A percentile compares a stretch with the other conserved stretches of the same genome.
Evolutionary conservation across 768 basidiomycete genomes (phyloP).

Genomic region (Auricularia sp.): DNA sequence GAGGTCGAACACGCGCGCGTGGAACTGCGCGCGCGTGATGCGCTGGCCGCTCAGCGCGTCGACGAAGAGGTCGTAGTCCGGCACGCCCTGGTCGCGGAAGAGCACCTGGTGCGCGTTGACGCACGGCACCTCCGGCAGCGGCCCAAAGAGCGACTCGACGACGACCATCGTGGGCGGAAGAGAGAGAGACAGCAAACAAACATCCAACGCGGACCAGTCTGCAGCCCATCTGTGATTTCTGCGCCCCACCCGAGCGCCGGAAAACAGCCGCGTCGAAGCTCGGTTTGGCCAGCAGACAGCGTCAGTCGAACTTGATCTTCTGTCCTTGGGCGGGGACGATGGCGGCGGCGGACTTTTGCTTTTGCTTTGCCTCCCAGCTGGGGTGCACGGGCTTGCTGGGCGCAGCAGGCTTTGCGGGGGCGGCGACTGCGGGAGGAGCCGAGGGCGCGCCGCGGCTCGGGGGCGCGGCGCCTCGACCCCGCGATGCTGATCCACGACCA

Average conservation of each 20-base stretch:
- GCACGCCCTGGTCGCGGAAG: slow-evolving; percentile 45
- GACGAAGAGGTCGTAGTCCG: slow-evolving; percentile 47
- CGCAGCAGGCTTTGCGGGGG: neutral
- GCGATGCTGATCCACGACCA: slow-evolving; percentile 15
- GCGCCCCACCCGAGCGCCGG: neutral
- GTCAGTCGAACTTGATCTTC: slow-evolving; percentile 57
- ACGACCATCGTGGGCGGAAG: slow-evolving; percentile 30
- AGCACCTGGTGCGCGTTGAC: slow-evolving; percentile 47
- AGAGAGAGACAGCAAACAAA: neutral
- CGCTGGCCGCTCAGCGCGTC: slow-evolving; percentile 42
- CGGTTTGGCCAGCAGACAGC: neutral
- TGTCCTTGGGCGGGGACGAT: slow-evolving; percentile 67
- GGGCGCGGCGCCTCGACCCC: slow-evolving; percentile 6
- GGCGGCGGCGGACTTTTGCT: slow-evolving; percentile 46
- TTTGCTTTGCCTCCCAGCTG: slow-evolving; percentile 92
- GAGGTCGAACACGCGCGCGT: slow-evolving; percentile 40
- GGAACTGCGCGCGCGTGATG: slow-evolving; percentile 39
- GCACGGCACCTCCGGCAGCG: slow-evolving; percentile 38
- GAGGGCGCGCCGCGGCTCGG: slow-evolving; percentile 1
- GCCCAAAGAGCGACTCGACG: slow-evolving; percentile 48
- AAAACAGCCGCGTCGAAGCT: neutral
- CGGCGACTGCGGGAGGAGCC: neutral
- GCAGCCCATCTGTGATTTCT: neutral
- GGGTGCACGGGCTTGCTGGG: slow-evolving; percentile 60
- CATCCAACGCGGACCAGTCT: neutral